These are phyloP conservation scores for Fraxinus pennsylvanica DNA, from an alignment of 257 asterid genomes.

Conservation along the genomic window DNA sequence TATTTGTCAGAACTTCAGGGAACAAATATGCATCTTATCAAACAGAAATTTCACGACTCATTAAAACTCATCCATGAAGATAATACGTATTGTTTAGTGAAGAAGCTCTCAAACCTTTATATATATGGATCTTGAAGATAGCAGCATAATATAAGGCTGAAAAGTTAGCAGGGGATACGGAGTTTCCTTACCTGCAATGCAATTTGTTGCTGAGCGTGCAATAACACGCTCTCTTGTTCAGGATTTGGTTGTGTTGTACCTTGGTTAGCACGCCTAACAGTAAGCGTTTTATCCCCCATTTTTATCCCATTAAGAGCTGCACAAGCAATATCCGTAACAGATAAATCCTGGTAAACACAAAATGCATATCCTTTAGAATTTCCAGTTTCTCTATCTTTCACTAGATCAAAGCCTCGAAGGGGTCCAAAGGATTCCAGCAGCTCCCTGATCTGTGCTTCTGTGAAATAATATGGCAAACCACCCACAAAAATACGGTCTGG, in stretches of 20 bases:
- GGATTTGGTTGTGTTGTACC: slow-evolving; percentile 87
- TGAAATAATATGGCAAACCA: slow-evolving; percentile 93
- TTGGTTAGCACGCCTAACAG: slow-evolving; percentile 94
- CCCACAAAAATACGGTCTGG: slow-evolving; percentile 98
- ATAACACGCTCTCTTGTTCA: slow-evolving; percentile 86
- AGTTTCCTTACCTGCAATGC: slow-evolving; percentile 70
- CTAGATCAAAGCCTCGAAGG: slow-evolving; percentile 91
- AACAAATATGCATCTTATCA: not conserved
- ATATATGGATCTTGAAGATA: not conserved
- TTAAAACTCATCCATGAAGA: not conserved
- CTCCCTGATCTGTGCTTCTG: slow-evolving; percentile 92
- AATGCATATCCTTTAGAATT: slow-evolving; percentile 99
- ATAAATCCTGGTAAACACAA: slow-evolving; percentile 86
- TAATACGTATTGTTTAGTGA: not conserved
- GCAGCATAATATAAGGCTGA: not conserved
- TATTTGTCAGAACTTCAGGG: not conserved
- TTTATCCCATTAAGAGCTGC: slow-evolving; percentile 97
- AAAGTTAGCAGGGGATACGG: not conserved
- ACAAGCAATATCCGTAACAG: slow-evolving; percentile 98
- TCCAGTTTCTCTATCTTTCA: slow-evolving; percentile 97
- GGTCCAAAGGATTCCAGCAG: slow-evolving; percentile 96
- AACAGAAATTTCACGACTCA: not conserved
- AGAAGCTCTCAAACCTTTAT: not conserved
- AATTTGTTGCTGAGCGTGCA: slow-evolving; percentile 95
- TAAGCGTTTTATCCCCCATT: slow-evolving; percentile 97